Evolutionary conservation across 495 filamentous ascomycete genomes (phyloP), one percentile per base, ranked within the genome.

Genomic region (Geopyxis carbonaria): DNA sequence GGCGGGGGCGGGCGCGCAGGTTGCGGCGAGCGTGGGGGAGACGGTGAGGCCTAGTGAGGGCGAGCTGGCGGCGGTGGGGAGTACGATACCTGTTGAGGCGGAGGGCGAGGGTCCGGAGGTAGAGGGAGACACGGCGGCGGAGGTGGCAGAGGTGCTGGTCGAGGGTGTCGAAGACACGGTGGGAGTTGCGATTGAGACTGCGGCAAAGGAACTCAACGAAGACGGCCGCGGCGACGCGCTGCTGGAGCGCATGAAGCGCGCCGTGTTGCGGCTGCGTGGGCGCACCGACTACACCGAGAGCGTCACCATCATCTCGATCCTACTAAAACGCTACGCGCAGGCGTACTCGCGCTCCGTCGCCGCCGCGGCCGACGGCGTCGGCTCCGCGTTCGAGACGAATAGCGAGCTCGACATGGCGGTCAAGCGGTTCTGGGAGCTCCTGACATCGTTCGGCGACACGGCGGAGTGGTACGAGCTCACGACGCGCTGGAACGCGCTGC

Each of bases 221-320:
- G 68, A 71, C 9, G 75, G 89, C 46, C 34, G 42, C 4, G 73
- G 69, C 43, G 70, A 84, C 24, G 75, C 80, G 0, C 57, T 95
- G 46, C 41, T 87, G 0, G 64, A 75, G 40, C 71, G 84, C 3
- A 61, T 93, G 44, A 85, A 85, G 58, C 64, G 75, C 45, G 70
- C 75, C 0, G 75, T 95, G n/a, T 22, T 70, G 18, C 80, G 75
- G 35, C 67, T 95, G 13, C 65, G 83, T 19, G 64, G 80, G 47
- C 72, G 80, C 11, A 68, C 67, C 18, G 81, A 92, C 50, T 93
- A 93, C 53, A 72, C 74, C 0, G 76, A 92, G 39, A 91, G 83
- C 0, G 81, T 93, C 3, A 76, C 78, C 1, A 86, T 78, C 0
- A 51, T 95, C 28, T 68, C 72, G 3, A 59, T 78, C 2, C 64